Conservation (phyloP, 805 yeast species). For the Monosporozyma unispora region DNA sequence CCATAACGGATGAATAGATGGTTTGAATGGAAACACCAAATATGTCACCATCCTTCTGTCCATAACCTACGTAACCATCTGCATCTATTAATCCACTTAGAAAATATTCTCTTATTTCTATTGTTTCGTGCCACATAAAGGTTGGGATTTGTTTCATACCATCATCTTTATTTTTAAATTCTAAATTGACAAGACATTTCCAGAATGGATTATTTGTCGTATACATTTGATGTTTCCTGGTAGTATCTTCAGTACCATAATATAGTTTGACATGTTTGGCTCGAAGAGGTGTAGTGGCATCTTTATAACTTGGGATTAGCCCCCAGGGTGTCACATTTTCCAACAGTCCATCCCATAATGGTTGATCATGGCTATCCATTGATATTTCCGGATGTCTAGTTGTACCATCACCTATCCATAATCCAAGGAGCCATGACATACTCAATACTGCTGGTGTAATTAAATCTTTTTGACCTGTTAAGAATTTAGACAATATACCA, state of each 20-base stretch:
- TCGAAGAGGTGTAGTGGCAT: slow-evolving; percentile 14
- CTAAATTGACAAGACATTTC: slow-evolving; percentile 20
- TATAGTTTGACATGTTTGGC: slow-evolving; percentile 21
- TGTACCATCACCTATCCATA: slow-evolving; percentile 34
- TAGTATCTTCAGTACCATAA: slow-evolving; percentile 12
- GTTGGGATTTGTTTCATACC: slow-evolving; percentile 30
- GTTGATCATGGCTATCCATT: slow-evolving; percentile 24
- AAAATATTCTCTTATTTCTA: slow-evolving; percentile 36
- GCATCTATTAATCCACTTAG: slow-evolving; percentile 39
- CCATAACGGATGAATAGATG: slow-evolving; percentile 25
- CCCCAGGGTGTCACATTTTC: slow-evolving; percentile 23
- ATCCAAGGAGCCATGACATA: slow-evolving; percentile 35
- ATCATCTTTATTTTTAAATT: slow-evolving; percentile 16
- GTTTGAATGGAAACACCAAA: slow-evolving; percentile 29
- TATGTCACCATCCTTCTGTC: slow-evolving; percentile 11
- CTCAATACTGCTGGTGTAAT: slow-evolving; percentile 18
- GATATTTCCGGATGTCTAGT: slow-evolving; percentile 25
- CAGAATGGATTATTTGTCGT: slow-evolving; percentile 28
- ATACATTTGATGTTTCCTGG: slow-evolving; percentile 11
- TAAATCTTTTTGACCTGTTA: slow-evolving; percentile 24
- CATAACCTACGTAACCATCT: slow-evolving; percentile 28
- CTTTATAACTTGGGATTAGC: slow-evolving; percentile 16
- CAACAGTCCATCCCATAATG: slow-evolving; percentile 20
- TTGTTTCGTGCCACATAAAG: slow-evolving; percentile 29
- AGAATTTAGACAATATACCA: slow-evolving; percentile 23